Conservation (phyloP, 305 asterid species). For the Fraxinus nigra region DNA sequence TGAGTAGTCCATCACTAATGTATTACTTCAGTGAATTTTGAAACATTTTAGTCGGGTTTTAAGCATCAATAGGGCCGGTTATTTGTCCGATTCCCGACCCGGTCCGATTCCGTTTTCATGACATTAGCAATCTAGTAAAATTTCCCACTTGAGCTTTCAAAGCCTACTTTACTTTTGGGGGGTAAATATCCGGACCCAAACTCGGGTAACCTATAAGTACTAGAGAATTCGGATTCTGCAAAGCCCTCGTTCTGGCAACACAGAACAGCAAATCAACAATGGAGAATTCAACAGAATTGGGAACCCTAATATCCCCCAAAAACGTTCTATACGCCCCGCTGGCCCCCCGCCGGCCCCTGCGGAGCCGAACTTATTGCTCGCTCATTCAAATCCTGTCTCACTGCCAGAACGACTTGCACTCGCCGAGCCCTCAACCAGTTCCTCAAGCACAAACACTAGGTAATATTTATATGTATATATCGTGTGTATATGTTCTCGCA, state of each 20-base stretch:
- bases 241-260: not conserved
- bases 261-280: slow-evolving; percentile 7
- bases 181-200: too few relatives aligned
- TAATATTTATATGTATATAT: slow-evolving; percentile 14
- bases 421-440: not conserved
- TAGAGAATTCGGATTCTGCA: not conserved
- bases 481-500: not conserved
- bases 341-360: slow-evolving; percentile 58
- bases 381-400: slow-evolving; percentile 40
- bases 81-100: too few relatives aligned
- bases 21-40: too few relatives aligned
- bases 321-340: slow-evolving; percentile 30
- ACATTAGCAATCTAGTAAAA: too few relatives aligned
- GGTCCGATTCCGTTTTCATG: too few relatives aligned
- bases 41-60: too few relatives aligned
- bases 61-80: too few relatives aligned
- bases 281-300: slow-evolving; percentile 35
- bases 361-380: slow-evolving; percentile 48
- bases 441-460: slow-evolving; percentile 36
- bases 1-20: too few relatives aligned
- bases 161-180: too few relatives aligned
- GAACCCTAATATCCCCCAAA: slow-evolving; percentile 28
- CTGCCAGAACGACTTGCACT: slow-evolving; percentile 20
- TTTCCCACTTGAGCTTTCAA: too few relatives aligned
- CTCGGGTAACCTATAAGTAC: too few relatives aligned